Base-by-base conservation (phyloP, 352 stramenopile species). In the Globisporangium echinulatum region DNA sequence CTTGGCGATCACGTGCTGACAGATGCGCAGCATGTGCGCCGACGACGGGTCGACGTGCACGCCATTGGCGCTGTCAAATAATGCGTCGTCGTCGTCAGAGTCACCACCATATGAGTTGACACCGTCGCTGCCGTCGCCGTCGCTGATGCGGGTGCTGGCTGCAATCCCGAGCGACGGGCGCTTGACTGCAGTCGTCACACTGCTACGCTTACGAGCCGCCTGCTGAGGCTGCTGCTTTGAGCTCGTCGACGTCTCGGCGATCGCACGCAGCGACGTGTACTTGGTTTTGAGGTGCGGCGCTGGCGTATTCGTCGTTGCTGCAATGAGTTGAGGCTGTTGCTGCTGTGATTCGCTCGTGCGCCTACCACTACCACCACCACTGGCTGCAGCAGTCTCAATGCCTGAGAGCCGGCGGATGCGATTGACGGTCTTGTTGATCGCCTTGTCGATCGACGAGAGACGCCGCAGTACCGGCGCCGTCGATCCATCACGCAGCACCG, bases 1-100 rank as follows among this genome's bases (percentile, higher is more conserved):
- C 56, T 90, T 90, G 9, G 77, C 74, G 50, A 90, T 90, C 39
- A 87, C 77, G 40, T 90, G 80, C 48, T 85, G 80, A 43, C 80
- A 90, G 37, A 90, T 85, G 4, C 78, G 77, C 48, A 90, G 49
- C 61, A 90, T 74, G 39, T 90, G 74, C 9, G 72, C 69, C 1
- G 77, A 87, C 11, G 74, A 74, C 17, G 76, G 70, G 52, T 88
- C 76, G 9, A 88, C 61, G 53, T 74, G 78, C 19, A 64, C 63
- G 9, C 54, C 59, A 3, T 7, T 52, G 2, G 47, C 51, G 9
- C 59, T 64, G 40, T 56, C 15, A 33, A 33, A 33, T 33, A 33
- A 2, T 33, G 25, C 25, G 25, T 33, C 25, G 25, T 3, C 25
- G 25, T 33, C 25, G 25, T 33, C 25, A 33, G 25, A 33, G 25